Evolutionary conservation across 306 rosid species (phyloP).

Genomic region (Castanea sativa): DNA sequence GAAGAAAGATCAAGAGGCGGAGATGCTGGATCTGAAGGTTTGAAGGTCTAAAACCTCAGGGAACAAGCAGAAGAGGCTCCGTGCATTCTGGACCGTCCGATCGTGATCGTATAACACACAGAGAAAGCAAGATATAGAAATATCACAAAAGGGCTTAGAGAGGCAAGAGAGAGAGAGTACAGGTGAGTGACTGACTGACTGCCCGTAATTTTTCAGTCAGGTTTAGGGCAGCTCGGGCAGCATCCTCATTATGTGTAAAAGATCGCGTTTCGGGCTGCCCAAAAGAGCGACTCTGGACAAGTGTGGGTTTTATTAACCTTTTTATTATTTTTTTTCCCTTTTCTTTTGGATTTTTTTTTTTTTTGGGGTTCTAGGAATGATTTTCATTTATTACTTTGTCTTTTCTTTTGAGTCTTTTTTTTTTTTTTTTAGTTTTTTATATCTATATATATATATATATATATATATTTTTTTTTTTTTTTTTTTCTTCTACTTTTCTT

Average conservation of each 20-base stretch:
- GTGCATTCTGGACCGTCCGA: slow-evolving; percentile 67
- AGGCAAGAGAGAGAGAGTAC: slow-evolving; percentile 35
- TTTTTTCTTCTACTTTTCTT: not conserved
- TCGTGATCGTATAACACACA: slow-evolving; percentile 53
- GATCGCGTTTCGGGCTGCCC: slow-evolving; percentile 51
- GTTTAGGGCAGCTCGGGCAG: slow-evolving; percentile 68
- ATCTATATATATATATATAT: not conserved
- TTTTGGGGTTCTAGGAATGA: slow-evolving; percentile 5
- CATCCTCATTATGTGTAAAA: not conserved
- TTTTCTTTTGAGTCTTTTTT: slow-evolving; percentile 32
- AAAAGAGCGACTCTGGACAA: slow-evolving; percentile 42
- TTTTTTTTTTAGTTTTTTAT: not conserved
- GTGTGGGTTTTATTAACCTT: slow-evolving; percentile 42
- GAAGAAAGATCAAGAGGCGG: slow-evolving; percentile 47
- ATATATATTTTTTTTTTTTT: too few species aligned
- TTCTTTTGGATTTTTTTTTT: not conserved
- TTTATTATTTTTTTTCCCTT: too few species aligned
- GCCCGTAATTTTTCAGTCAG: slow-evolving; percentile 66
- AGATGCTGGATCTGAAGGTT: slow-evolving; percentile 47
- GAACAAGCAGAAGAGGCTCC: slow-evolving; percentile 38
- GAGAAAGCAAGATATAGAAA: slow-evolving; percentile 50
- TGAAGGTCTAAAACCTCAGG: slow-evolving; percentile 43
- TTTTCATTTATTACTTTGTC: slow-evolving; percentile 28
- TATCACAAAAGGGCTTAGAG: slow-evolving; percentile 37
- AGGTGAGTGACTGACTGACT: slow-evolving; percentile 37